Base-by-base conservation (phyloP, 345 rosid species). In the Syzygium jambos region DNA sequence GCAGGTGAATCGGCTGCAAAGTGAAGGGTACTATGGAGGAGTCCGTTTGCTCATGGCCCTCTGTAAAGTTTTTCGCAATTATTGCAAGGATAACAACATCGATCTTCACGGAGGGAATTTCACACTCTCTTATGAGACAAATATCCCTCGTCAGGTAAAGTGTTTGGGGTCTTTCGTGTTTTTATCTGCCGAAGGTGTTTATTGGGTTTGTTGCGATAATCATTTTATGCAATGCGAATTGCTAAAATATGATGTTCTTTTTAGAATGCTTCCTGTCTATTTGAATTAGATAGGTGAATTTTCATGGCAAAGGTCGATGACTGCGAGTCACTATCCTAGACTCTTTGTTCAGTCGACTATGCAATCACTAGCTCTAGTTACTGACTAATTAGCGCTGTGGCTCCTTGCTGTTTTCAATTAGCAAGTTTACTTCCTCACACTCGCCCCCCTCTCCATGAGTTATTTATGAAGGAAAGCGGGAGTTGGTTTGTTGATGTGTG, bases 11-110 rank as follows among this genome's bases (percentile, higher is more conserved):
- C 93, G 98, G 87, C 90, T 96, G 93, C 90, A 93, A 84, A 96
- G 86, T 78, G 99, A 96, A 93, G 99, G 99, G 6, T 98, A 94
- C 87, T 96, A 96, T 90, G 99, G 99, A 63, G 99, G 99, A 14
- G 97, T 96, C 1, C 92, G 99, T 83, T 91, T 96, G 94, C 93
- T 98, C 30, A 94, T 98, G 99, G 95, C 99, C 0, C 94, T 96
- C 78, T 98, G 98, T 61, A 61, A n/a, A n/a, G 34, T 27, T 1
- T 61, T 61, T 61, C 68, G 13, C 68, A 0, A 4, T 13, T 61
- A 61, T 61, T 27, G 68, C 68, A 29, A 61, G 34, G 16, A 61
- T 3, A 29, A 61, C 1, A 61, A 0, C 34, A 61, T 61, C 68
- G 68, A 61, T 61, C 68, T 61, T 61, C 68, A 61, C 54, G 63